Evolutionary conservation across 2,329 filamentous ascomycete species (phyloP).

Genomic region (Pseudocercospora musae): DNA sequence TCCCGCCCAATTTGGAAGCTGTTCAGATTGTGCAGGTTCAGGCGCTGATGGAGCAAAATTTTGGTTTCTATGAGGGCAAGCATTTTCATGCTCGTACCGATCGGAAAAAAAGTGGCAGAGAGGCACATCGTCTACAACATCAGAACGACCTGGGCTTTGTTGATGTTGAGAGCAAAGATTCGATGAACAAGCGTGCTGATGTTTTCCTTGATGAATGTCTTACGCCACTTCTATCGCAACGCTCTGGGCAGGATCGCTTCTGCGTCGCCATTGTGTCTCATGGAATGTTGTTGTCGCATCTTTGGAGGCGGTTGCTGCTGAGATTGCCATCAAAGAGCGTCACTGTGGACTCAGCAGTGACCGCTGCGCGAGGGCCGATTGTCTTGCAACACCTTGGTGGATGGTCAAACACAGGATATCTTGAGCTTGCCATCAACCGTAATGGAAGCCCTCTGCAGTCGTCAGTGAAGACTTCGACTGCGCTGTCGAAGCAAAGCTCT

Average conservation of each 20-base stretch:
- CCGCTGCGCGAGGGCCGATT: slow-evolving; percentile 35
- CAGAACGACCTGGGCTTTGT: slow-evolving; percentile 45
- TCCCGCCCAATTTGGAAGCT: background rate
- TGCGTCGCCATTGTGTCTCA: slow-evolving; percentile 72
- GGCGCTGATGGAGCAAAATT: slow-evolving; percentile 69
- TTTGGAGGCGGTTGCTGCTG: slow-evolving; percentile 62
- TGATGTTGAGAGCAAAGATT: slow-evolving; percentile 65
- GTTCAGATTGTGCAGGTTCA: slow-evolving; percentile 42
- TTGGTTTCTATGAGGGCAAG: slow-evolving; percentile 66
- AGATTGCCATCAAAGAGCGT: slow-evolving; percentile 52
- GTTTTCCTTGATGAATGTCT: slow-evolving; percentile 65
- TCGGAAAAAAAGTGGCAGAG: slow-evolving; percentile 36
- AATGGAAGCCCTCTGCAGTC: background rate
- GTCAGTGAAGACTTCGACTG: background rate
- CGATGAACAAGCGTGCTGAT: slow-evolving; percentile 63
- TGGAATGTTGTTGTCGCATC: slow-evolving; percentile 70
- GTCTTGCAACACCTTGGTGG: slow-evolving; percentile 54
- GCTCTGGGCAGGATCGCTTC: slow-evolving; percentile 7
- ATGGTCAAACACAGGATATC: slow-evolving; percentile 66
- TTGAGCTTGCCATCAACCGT: slow-evolving; percentile 40
- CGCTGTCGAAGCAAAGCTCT: background rate
- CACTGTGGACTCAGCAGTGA: slow-evolving; percentile 43
- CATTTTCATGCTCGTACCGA: slow-evolving; percentile 49
- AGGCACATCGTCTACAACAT: slow-evolving; percentile 40
- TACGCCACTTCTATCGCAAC: slow-evolving; percentile 51